Base-by-base conservation (phyloP, 1,139 yeast species). In the Saccharomyces hybrid region DNA sequence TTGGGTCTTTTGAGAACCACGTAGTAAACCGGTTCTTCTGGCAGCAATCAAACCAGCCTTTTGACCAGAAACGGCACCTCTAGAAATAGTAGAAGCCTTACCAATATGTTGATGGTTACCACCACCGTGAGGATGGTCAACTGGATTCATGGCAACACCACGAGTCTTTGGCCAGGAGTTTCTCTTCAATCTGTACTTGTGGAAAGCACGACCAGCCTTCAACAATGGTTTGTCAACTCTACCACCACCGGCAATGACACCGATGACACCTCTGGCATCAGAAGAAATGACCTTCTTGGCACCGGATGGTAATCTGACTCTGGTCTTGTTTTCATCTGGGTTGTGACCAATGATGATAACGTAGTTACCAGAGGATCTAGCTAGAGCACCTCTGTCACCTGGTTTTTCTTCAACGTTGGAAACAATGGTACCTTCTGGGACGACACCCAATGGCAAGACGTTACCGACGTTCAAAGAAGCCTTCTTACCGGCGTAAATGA, bases 61-160 rank as follows among this genome's bases (percentile, higher is more conserved):
- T 84, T 93, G 99, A 90, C 99, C 99, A 74, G 99, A 82, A 78
- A 93, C 99, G 73, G 99, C 98, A 79, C 96, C 96, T 88, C 99
- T 90, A 71, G 97, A 86, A 75, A 93, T 93, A 75, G 99, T 93
- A 73, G 99, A 93, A 76, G 99, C 99, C 87, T 93, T 93, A 91
- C 99, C 98, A 85, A 93, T 93, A 80, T 93, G 99, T 85, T 93
- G 99, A 82, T 93, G 99, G 97, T 93, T 93, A 93, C 99, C 99
- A 91, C 99, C 99, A 88, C 99, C 99, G 80, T 91, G 98, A 78
- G 98, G 98, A 84, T 91, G 98, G 79, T 91, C 98, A 77, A 91
- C 98, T 80, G 98, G 98, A 83, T 90, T 85, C 97, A 90, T 90
- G 78, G 97, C 97, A 78, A 90, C 97, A 90, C 97, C 98, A 83